phyloP scores from a whole-genome alignment of 2,329 filamentous ascomycete species.

The Shiraia sp. region DNA sequence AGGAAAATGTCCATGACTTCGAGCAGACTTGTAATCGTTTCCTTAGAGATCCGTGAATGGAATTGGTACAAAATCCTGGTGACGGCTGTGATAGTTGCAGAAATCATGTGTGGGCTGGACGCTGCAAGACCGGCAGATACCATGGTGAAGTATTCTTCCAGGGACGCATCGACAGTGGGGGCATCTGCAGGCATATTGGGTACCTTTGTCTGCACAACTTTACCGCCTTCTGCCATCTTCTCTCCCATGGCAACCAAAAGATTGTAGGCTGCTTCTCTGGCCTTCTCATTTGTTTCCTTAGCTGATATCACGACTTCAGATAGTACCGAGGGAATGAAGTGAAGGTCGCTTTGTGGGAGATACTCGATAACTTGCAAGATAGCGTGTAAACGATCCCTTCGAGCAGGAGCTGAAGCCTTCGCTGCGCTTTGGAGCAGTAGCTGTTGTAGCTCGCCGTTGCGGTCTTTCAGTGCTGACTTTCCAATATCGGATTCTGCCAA shows the following conservation, averaged over 20 bases:
- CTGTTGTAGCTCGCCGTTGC: conserved; percentile 78
- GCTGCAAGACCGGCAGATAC: conserved; percentile 93
- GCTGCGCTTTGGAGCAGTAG: conserved; percentile 78
- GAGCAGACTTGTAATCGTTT: conserved; percentile 80
- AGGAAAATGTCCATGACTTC: conserved; percentile 96
- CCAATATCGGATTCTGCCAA: conserved; percentile 81
- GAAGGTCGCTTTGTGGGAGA: conserved; percentile 75
- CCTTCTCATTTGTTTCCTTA: conserved; percentile 97
- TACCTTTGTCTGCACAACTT: conserved; percentile 84
- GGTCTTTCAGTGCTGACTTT: conserved; percentile 72
- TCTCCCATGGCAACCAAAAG: conserved; percentile 86
- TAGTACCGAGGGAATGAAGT: conserved; percentile 90
- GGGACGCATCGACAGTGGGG: conserved; percentile 73
- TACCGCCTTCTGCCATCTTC: conserved; percentile 73
- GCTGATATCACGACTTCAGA: conserved; percentile 95
- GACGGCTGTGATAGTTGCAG: conserved; percentile 91
- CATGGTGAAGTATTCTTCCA: conserved; percentile 99
- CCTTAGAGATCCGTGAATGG: conserved; percentile 67
- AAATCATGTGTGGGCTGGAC: conserved; percentile 94
- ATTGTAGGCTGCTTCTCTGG: conserved; percentile 85
- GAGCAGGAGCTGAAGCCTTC: conserved; percentile 83
- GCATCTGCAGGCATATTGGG: conserved; percentile 84
- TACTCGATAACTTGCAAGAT: conserved; percentile 79
- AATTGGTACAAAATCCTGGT: conserved; percentile 95
- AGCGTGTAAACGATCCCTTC: conserved; percentile 82